A percentile compares a stretch with the other conserved stretches of the same genome.
Evolutionary conservation across 2,329 filamentous ascomycete species (phyloP).

Genomic region (Fusarium ramigenum): DNA sequence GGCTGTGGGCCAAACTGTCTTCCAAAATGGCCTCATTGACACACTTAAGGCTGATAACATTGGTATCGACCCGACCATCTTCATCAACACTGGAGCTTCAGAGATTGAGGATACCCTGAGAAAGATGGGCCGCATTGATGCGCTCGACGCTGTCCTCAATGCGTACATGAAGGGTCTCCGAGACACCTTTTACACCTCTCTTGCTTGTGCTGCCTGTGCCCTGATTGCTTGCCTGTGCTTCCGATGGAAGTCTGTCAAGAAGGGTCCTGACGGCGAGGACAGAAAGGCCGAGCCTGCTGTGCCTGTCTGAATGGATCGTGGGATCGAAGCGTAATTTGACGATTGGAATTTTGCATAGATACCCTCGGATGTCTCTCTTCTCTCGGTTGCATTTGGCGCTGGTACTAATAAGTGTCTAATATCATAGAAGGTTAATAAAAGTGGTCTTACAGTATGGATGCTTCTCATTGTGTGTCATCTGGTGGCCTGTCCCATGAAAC

Average conservation of each 20-base stretch:
- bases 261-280: slow-evolving; percentile 45
- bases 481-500: slow-evolving; percentile 53
- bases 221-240: slow-evolving; percentile 57
- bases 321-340: not conserved
- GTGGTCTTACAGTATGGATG: not conserved
- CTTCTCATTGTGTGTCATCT: slow-evolving; percentile 51
- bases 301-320: slow-evolving; percentile 28
- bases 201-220: slow-evolving; percentile 57
- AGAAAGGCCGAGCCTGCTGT: slow-evolving; percentile 41
- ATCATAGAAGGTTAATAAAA: slow-evolving; percentile 14
- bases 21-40: slow-evolving; percentile 69
- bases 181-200: slow-evolving; percentile 62
- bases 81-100: slow-evolving; percentile 64
- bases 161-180: slow-evolving; percentile 62
- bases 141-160: slow-evolving; percentile 54
- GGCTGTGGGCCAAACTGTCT: slow-evolving; percentile 72
- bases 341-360: slow-evolving; percentile 39
- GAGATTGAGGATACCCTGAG: slow-evolving; percentile 57
- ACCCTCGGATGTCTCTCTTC: slow-evolving; percentile 40
- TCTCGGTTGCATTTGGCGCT: slow-evolving; percentile 21
- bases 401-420: slow-evolving; percentile 18
- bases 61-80: slow-evolving; percentile 56
- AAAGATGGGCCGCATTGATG: slow-evolving; percentile 52
- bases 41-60: slow-evolving; percentile 58
- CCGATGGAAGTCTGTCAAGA: slow-evolving; percentile 65